Evolutionary conservation across 805 yeast species (phyloP).

Genomic region (Metschnikowia koreensis): DNA sequence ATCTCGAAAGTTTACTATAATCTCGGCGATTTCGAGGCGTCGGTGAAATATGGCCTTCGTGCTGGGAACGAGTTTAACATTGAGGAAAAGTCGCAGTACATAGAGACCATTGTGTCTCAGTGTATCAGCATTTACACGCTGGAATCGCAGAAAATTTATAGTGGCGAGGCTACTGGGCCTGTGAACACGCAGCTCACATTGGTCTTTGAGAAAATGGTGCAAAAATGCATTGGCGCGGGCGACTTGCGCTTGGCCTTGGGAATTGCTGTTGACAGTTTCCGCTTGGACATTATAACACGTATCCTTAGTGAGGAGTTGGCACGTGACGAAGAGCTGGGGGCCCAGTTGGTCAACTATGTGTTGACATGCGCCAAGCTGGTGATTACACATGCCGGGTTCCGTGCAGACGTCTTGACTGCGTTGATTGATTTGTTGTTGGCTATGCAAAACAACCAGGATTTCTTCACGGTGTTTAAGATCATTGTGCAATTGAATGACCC

Average conservation of each 20-base stretch:
- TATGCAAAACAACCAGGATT: conserved; percentile 63
- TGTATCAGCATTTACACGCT: conserved; percentile 82
- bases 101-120: conserved; percentile 90
- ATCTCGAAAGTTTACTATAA: conserved; percentile 90
- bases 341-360: conserved; percentile 66
- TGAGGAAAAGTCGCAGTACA: conserved; percentile 75
- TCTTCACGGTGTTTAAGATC: conserved; percentile 78
- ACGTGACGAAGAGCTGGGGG: conserved; percentile 50
- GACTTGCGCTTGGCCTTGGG: conserved; percentile 86
- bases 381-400: conserved; percentile 15
- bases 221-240: conserved; percentile 67
- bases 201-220: conserved; percentile 84
- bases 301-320: conserved; percentile 46
- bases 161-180: conserved; percentile 19
- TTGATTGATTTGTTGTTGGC: conserved; percentile 60
- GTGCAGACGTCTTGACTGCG: conserved; percentile 33
- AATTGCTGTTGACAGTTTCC: conserved; percentile 81
- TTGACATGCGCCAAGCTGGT: conserved; percentile 70
- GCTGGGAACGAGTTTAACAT: conserved; percentile 81
- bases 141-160: conserved; percentile 49
- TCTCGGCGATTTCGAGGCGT: conserved; percentile 88
- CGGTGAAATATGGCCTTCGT: conserved; percentile 83
- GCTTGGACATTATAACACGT: conserved; percentile 73
- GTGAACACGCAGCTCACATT: conserved; percentile 62
- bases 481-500: conserved; percentile 85